These are phyloP conservation scores for Closterium sp. DNA, from an alignment of 139 green algal genomes.

Conservation along the genomic window DNA sequence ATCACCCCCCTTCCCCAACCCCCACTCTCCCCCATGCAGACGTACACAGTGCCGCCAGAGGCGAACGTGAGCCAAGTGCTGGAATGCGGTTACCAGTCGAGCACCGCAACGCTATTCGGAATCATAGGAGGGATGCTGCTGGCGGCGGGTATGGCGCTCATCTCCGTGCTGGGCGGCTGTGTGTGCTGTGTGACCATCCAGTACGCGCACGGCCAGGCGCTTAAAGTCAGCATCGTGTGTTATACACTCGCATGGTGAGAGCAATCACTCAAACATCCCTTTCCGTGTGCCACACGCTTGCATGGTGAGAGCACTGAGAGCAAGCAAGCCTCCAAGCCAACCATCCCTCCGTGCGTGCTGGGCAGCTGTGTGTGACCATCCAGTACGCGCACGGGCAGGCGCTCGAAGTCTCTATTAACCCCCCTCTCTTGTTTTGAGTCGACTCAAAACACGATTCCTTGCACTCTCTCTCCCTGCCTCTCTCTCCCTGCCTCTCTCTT, in stretches of 20 bases:
- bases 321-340: background rate
- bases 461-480: no score
- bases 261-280: no score
- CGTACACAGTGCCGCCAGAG: background rate
- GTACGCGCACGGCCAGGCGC: slow-evolving; percentile 5
- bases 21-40: background rate
- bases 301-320: background rate
- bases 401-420: background rate
- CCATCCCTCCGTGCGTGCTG: background rate
- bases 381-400: slow-evolving; percentile 1
- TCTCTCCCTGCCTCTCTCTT: no score
- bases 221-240: background rate
- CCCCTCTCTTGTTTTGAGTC: no score
- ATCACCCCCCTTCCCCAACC: background rate
- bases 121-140: background rate
- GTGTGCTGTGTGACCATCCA: slow-evolving; percentile 17
- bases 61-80: background rate
- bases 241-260: background rate
- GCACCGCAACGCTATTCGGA: background rate
- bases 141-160: background rate
- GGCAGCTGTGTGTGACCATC: slow-evolving; percentile 3
- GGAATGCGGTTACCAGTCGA: background rate
- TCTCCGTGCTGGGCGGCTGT: background rate
- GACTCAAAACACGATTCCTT: no score
- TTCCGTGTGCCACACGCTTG: background rate